Conservation (phyloP, 768 basidiomycete genomes). For the Melanogaster broomeanus region DNA sequence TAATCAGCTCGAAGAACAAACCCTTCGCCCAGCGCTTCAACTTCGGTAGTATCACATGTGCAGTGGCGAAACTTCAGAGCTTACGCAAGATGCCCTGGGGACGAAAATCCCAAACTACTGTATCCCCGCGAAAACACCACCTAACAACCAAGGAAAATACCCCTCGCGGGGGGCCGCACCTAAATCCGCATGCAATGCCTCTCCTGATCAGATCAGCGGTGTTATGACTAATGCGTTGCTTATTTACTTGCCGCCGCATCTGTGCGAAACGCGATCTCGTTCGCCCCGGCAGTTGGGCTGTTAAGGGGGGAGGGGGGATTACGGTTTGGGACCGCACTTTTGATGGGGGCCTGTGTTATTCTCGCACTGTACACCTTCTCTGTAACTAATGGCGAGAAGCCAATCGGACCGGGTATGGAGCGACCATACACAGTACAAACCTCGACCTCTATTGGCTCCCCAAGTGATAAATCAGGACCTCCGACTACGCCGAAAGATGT, state of each 20-base stretch:
- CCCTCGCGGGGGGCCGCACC: neutral
- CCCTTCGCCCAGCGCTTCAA: neutral
- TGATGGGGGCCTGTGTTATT: neutral
- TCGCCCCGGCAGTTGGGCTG: neutral
- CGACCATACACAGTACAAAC: slow-evolving; percentile 3
- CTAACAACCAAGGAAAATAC: slow-evolving; percentile 6
- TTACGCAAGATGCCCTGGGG: neutral
- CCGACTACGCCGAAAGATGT: too few species aligned
- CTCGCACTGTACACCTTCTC: neutral
- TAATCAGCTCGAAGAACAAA: neutral
- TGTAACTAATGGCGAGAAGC: neutral
- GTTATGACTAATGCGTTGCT: neutral
- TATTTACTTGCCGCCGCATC: neutral
- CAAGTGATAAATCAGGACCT: neutral
- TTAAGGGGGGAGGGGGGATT: neutral
- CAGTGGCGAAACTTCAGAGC: neutral
- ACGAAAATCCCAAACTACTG: neutral
- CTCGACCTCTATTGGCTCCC: neutral
- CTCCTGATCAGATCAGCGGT: slow-evolving; percentile 4
- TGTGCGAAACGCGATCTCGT: neutral
- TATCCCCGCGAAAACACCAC: slow-evolving; percentile 12
- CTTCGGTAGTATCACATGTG: neutral
- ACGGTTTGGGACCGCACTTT: neutral
- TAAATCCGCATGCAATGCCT: slow-evolving; percentile 13
- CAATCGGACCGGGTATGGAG: neutral